Evolutionary conservation across 768 basidiomycete genomes (phyloP).

Genomic region (Lyophyllum decastes): DNA sequence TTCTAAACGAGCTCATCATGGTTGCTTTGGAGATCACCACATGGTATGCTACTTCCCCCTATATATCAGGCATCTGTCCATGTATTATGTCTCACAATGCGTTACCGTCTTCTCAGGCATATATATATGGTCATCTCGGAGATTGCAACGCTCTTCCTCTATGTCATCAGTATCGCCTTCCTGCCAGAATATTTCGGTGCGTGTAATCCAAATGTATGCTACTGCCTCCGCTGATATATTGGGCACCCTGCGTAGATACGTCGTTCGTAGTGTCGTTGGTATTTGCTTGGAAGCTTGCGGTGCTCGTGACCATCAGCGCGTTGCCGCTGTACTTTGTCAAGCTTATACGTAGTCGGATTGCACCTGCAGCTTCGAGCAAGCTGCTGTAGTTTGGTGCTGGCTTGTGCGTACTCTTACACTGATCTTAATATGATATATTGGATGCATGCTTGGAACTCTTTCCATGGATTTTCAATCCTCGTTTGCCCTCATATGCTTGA

Average conservation of each 20-base stretch:
- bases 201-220: conserved; percentile 25
- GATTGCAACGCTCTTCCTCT: conserved; percentile 84
- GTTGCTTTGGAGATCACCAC: conserved; percentile 97
- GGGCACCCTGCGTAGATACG: conserved; percentile 58
- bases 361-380: conserved; percentile 94
- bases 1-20: conserved; percentile 98
- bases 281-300: conserved; percentile 93
- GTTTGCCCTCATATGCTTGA: not conserved
- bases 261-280: conserved; percentile 85
- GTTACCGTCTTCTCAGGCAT: conserved; percentile 60
- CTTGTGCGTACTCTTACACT: not conserved
- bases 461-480: not conserved
- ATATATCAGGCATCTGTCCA: not conserved
- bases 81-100: not conserved
- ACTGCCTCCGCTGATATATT: conserved; percentile 6
- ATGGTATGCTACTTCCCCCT: conserved; percentile 56
- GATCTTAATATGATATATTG: conserved; percentile 4
- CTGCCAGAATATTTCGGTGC: conserved; percentile 96
- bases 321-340: conserved; percentile 92
- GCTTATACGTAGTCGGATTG: conserved; percentile 78
- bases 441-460: conserved; percentile 6
- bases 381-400: conserved; percentile 48
- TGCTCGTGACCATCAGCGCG: conserved; percentile 93
- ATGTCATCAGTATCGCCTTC: conserved; percentile 89
- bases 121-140: conserved; percentile 93